Base-by-base conservation (phyloP, 306 rosid genomes). In the Mimosa bimucronata region DNA sequence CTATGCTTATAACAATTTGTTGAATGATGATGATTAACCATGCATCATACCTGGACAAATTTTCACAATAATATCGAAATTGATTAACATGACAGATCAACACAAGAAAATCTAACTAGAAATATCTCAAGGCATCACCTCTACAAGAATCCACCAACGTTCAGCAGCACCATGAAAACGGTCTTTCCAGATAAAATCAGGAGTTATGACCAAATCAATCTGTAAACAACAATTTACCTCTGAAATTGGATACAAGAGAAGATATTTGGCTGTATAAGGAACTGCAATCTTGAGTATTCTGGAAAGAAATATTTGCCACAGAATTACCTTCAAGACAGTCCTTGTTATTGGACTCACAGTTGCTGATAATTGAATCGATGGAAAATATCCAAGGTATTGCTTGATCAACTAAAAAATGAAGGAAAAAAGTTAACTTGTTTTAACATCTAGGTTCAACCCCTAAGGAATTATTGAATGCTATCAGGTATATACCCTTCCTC, bases 111-210 rank as follows among this genome's bases (percentile, higher is more conserved):
- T 38, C 26, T 57, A 82, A 48, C 26, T 50, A 73, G 50, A 79
- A 61, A 2, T 29, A 42, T 64, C 40, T 25, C 31, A 18, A 45
- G 44, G 84, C 80, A 67, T 82, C 83, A 94, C 98, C 98, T 94
- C 97, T 73, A 94, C 98, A 58, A 94, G 89, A 90, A 94, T 90
- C 98, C 97, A 92, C 98, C 98, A 94, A 48, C 97, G 97, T 71
- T 76, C 92, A 44, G 89, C 89, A 80, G 88, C 84, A 75, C 97
- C 97, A 83, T 94, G 98, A 85, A 87, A 90, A 83, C 94, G 97
- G 84, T 94, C 98, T 88, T 92, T 94, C 98, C 98, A 94, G 75
- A 76, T 74, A 73, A 94, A 92, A 67, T 58, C 91, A 38, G 95
- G 93, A 18, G 75, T 88, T 71, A 94, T 89, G 84, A 80, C 87